These are phyloP conservation scores for Erodium maritimum DNA, from an alignment of 345 rosid genomes.

Conservation along the genomic window DNA sequence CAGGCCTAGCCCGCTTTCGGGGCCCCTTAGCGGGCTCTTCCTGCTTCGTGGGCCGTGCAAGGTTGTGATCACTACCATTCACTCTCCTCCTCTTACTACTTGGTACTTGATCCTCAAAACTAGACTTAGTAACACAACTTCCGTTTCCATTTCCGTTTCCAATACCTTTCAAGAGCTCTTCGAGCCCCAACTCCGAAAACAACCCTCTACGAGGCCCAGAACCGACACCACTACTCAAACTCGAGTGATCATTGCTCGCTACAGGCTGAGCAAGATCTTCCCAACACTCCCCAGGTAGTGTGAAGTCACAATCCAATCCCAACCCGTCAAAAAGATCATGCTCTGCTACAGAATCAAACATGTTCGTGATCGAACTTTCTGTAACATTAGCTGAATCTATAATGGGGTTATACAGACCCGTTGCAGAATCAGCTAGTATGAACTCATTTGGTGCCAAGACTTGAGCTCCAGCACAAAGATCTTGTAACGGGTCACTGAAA, in stretches of 20 bases:
- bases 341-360: constrained; percentile 14
- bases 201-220: constrained; percentile 38
- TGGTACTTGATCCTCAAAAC: constrained; percentile 25
- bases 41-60: constrained; percentile 24
- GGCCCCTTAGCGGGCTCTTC: constrained; percentile 41
- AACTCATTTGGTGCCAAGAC: neutral
- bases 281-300: constrained; percentile 14
- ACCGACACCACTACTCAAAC: constrained; percentile 19
- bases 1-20: constrained; percentile 70
- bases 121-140: constrained; percentile 18
- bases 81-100: constrained; percentile 37
- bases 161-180: constrained; percentile 40
- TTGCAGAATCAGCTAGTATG: constrained; percentile 18
- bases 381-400: constrained; percentile 10
- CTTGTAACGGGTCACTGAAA: constrained; percentile 28
- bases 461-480: constrained; percentile 15
- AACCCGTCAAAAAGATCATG: constrained; percentile 37
- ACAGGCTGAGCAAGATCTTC: constrained; percentile 22
- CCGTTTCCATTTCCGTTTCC: constrained; percentile 25
- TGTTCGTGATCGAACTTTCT: constrained; percentile 14
- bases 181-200: constrained; percentile 68
- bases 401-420: constrained; percentile 37
- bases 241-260: constrained; percentile 14
- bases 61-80: constrained; percentile 23
- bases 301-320: constrained; percentile 22